Conservation (phyloP, 2,329 filamentous ascomycete species). For the Botrytis sinoallii region DNA sequence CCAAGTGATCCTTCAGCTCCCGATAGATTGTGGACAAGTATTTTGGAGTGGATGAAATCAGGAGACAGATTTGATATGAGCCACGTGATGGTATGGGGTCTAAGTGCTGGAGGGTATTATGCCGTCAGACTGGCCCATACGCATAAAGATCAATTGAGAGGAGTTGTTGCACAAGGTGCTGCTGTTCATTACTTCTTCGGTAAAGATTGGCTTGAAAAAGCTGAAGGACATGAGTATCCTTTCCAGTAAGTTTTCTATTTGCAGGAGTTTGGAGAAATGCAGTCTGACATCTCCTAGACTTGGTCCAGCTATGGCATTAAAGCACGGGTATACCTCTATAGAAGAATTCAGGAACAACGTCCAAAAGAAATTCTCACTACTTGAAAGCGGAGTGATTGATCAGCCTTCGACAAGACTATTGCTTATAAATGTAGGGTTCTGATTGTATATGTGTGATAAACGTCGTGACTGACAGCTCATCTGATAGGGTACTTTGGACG, state of each 20-base stretch:
- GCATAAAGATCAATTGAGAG: slow-evolving; percentile 53
- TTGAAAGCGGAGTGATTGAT: slow-evolving; percentile 57
- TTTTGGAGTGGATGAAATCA: slow-evolving; percentile 57
- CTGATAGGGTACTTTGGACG: slow-evolving; percentile 56
- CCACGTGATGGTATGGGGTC: slow-evolving; percentile 59
- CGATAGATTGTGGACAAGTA: slow-evolving; percentile 60
- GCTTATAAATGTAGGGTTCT: slow-evolving; percentile 53
- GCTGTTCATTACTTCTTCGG: slow-evolving; percentile 61
- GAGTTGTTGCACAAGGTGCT: slow-evolving; percentile 60
- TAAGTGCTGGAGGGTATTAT: slow-evolving; percentile 66
- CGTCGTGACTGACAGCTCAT: neutral
- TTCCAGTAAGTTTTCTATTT: slow-evolving; percentile 45
- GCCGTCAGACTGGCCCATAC: slow-evolving; percentile 66
- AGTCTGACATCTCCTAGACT: slow-evolving; percentile 40
- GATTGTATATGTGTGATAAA: neutral
- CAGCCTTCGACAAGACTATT: slow-evolving; percentile 55
- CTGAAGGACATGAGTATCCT: slow-evolving; percentile 65
- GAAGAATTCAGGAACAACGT: slow-evolving; percentile 54
- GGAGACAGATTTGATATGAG: slow-evolving; percentile 53
- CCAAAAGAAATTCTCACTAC: slow-evolving; percentile 60
- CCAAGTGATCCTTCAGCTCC: slow-evolving; percentile 55
- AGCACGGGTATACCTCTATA: slow-evolving; percentile 57
- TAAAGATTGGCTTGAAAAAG: slow-evolving; percentile 56
- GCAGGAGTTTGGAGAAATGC: neutral
- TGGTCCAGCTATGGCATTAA: slow-evolving; percentile 54